phyloP scores from a whole-genome alignment of 345 rosid species.

The Populus pruinosa region DNA sequence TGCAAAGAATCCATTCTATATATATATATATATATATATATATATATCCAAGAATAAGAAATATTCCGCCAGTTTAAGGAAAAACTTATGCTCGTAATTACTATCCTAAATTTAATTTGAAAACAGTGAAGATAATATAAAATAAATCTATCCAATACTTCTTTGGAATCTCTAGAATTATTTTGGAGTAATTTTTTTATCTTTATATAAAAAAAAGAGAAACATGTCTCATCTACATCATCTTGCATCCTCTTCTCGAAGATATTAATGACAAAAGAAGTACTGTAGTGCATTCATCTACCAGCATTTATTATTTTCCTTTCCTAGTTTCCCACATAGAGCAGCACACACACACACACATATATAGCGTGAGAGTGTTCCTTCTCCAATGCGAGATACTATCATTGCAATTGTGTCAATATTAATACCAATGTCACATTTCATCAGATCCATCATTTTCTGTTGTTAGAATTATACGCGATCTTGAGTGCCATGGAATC shows the following conservation, averaged over 20 bases:
- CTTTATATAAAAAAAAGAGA: too few relatives aligned
- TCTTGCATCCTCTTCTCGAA: too few relatives aligned
- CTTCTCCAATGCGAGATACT: background rate
- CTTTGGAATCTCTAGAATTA: too few relatives aligned
- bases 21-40: too few relatives aligned
- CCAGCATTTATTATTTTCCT: background rate
- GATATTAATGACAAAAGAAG: too few relatives aligned
- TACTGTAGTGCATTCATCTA: background rate
- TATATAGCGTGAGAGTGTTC: background rate
- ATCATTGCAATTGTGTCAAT: background rate
- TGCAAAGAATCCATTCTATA: constrained; percentile 3
- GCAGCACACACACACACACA: background rate
- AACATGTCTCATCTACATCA: too few relatives aligned
- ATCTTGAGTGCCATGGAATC: constrained; percentile 10
- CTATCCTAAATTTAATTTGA: too few relatives aligned
- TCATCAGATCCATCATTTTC: constrained; percentile 12
- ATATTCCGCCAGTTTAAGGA: too few relatives aligned
- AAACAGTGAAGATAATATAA: too few relatives aligned
- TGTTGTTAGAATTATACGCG: constrained; percentile 16
- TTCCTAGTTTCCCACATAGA: background rate
- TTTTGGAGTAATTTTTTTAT: too few relatives aligned
- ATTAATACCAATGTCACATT: background rate
- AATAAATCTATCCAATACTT: too few relatives aligned
- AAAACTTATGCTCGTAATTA: background rate
- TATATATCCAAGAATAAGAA: too few relatives aligned